Evolutionary conservation across 2,329 filamentous ascomycete species (phyloP), one percentile per base, ranked within the genome.

Genomic region (Botrytis porri): DNA sequence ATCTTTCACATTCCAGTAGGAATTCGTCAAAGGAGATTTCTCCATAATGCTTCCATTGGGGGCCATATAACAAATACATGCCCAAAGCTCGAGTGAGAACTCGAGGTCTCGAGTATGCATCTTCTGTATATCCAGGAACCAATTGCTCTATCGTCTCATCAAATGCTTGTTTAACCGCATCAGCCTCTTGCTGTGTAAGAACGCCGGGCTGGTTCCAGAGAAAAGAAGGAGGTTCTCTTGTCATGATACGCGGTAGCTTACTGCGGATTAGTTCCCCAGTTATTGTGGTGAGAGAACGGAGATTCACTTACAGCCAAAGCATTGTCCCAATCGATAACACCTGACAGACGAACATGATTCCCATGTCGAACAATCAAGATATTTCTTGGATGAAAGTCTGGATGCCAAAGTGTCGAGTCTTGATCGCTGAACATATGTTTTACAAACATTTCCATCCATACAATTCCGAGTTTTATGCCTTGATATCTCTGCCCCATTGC

Each of bases 181-280:
- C 14, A 8, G 64, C 48, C 4, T 54, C 45, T 2, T 0, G 22
- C 25, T 39, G 35, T 1, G 32, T 8, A 10, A 66, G 45, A 9
- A 22, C 2, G 22, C 3, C 8, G 5, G 32, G 16, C 4, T 29
- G 7, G 1, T 66, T 20, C 35, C 64, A 66, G 45, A 66, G 64
- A 66, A 66, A 66, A 0, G 45, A 39, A 39, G 64, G 45, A 14
- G 64, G 32, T 20, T 12, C 14, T 66, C 64, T 66, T 12, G 64
- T 66, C 45, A 66, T 66, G 64, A 66, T 54, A 12, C 64, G 64
- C 1, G 45, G 64, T 39, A 66, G 25, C 64, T 66, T 25, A 25
- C 4, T 22, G 20, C 0, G 2, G 12, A 32, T 66, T 37, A 66
- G 32, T 35, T n/a, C 1, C 35, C 35, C 32, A 22, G 22, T 29